Percentiles rank a stretch among this genome's conserved stretches.
These are phyloP conservation scores for Aspergillus sp. DNA, from an alignment of 2,329 filamentous ascomycete species.

Conservation along the genomic window DNA sequence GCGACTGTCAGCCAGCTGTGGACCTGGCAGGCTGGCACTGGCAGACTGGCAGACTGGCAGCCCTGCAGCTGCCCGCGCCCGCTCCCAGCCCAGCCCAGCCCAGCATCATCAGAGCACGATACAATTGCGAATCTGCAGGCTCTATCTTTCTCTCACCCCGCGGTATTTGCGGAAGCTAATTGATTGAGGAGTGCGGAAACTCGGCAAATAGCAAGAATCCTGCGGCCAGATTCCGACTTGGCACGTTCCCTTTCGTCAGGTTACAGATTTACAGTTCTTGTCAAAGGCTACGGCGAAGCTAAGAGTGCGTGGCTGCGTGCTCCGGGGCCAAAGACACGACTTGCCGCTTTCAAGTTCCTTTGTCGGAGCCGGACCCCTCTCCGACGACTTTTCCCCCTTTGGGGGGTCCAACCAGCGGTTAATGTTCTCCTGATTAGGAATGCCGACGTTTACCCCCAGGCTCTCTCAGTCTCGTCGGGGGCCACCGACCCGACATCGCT, in stretches of 20 bases:
- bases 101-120: neutral
- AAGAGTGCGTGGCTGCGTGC: neutral
- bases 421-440: slow-evolving; percentile 1
- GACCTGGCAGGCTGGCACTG: no score
- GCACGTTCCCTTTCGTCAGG: neutral
- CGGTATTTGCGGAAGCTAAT: neutral
- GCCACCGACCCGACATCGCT: neutral
- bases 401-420: neutral
- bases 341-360: neutral
- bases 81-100: neutral
- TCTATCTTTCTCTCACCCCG: neutral
- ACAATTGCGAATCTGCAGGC: neutral
- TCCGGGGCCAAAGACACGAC: no score
- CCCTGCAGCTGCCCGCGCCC: neutral
- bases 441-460: neutral
- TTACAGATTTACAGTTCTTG: neutral
- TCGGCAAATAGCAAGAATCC: neutral
- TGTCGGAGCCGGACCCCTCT: neutral
- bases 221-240: slow-evolving; percentile 1
- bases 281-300: neutral
- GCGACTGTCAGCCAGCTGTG: neutral
- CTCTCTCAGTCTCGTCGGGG: neutral
- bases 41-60: no score
- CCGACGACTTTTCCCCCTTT: neutral
- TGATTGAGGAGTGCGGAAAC: neutral